Evolutionary conservation across 2,329 filamentous ascomycete species (phyloP).

Genomic region (Epichloe coenophiala): DNA sequence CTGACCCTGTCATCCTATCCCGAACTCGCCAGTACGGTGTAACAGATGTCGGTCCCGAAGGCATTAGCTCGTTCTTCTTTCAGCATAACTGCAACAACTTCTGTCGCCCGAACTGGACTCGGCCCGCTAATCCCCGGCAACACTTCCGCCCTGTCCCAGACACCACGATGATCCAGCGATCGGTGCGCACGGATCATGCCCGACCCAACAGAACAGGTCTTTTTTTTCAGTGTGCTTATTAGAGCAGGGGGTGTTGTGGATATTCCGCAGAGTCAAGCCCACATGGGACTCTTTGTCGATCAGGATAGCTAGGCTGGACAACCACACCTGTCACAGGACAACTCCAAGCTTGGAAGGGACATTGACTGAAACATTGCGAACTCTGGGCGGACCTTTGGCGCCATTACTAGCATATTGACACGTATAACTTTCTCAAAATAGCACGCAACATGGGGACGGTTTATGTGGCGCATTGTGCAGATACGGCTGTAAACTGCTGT

Average conservation of each 20-base stretch:
- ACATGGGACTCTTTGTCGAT: no score
- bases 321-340: no score
- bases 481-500: no score
- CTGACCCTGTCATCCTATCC: conserved; percentile 29
- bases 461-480: no score
- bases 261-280: no score
- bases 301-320: no score
- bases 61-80: conserved; percentile 27
- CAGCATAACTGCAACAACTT: conserved; percentile 21
- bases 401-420: no score
- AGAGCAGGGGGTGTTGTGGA: background rate
- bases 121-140: conserved; percentile 1
- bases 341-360: no score
- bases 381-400: no score
- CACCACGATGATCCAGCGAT: conserved; percentile 6
- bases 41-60: conserved; percentile 23
- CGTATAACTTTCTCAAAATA: no score
- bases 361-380: no score
- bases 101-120: conserved; percentile 13
- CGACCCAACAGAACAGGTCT: background rate
- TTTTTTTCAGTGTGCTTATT: background rate
- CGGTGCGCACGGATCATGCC: conserved; percentile 2
- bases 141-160: background rate
- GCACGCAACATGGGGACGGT: no score
- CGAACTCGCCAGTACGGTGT: conserved; percentile 21